These are phyloP conservation scores for Powellomyces hirtus DNA, from an alignment of 192 early-diverging fungal genomes.

Conservation along the genomic window DNA sequence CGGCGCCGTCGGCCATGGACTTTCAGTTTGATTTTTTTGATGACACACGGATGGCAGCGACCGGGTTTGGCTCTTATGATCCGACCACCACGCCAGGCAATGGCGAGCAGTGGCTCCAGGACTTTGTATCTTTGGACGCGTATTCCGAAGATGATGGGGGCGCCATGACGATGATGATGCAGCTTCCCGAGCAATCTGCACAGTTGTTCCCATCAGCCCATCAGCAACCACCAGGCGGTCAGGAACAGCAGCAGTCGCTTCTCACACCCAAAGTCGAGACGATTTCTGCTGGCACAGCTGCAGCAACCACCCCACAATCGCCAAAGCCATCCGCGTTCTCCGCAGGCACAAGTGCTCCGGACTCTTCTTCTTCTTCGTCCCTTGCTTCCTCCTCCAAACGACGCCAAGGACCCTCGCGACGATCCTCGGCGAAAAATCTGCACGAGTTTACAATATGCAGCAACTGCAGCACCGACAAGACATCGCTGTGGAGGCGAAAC, in stretches of 20 bases:
- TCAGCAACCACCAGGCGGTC: not conserved
- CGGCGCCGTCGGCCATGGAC: not conserved
- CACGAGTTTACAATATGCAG: conserved; percentile 50
- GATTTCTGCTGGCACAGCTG: not conserved
- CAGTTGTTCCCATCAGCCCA: not conserved
- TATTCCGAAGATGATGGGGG: not conserved
- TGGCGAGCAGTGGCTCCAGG: conserved; percentile 15
- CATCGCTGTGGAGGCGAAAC: conserved; percentile 94
- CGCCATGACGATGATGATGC: not conserved
- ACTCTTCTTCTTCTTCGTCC: not conserved
- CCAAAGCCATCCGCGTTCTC: not conserved
- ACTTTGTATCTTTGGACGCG: conserved; percentile 6
- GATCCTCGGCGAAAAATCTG: conserved; percentile 1
- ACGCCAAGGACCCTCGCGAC: not conserved
- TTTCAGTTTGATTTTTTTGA: not conserved
- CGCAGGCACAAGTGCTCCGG: too few relatives aligned
- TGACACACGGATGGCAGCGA: not conserved
- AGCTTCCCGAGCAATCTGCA: not conserved
- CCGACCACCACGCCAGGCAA: not conserved
- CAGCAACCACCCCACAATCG: not conserved
- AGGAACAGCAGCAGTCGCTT: too few relatives aligned
- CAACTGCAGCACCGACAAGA: conserved; percentile 87
- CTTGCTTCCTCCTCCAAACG: not conserved
- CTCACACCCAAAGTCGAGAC: too few relatives aligned
- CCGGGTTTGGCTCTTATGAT: not conserved